These are phyloP conservation scores for Penicillium sp. DNA, from an alignment of 2,329 filamentous ascomycete genomes.

Conservation along the genomic window DNA sequence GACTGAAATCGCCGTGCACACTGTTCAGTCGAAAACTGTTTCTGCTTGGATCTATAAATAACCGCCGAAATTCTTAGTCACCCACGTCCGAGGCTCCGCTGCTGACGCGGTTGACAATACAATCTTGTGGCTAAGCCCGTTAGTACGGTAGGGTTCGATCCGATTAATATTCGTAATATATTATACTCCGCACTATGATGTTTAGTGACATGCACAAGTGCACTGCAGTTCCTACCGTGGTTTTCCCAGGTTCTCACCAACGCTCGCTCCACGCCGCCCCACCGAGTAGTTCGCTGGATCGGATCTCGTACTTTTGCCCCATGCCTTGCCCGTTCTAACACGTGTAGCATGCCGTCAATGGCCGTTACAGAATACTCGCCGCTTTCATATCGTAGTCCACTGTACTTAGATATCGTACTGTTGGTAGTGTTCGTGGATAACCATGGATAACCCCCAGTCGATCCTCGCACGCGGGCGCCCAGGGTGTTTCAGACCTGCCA, in stretches of 20 bases:
- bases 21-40: too few species aligned
- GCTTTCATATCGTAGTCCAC: background rate
- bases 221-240: background rate
- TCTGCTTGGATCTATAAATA: slow-evolving; percentile 7
- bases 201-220: background rate
- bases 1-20: too few species aligned
- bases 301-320: slow-evolving; percentile 1
- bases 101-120: slow-evolving; percentile 1
- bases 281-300: background rate
- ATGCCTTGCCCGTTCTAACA: background rate
- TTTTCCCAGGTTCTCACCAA: background rate
- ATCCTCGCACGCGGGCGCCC: background rate
- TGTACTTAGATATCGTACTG: background rate
- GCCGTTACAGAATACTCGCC: background rate
- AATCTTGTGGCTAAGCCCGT: background rate
- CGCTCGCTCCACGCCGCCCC: background rate
- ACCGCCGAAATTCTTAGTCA: background rate
- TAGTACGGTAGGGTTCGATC: background rate
- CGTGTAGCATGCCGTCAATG: background rate
- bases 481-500: background rate
- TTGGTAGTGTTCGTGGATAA: background rate
- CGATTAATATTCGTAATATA: background rate
- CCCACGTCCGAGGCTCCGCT: slow-evolving; percentile 1
- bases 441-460: background rate
- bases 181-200: background rate